These are phyloP conservation scores for Trametes punicea DNA, from an alignment of 768 basidiomycete species.

Conservation along the genomic window DNA sequence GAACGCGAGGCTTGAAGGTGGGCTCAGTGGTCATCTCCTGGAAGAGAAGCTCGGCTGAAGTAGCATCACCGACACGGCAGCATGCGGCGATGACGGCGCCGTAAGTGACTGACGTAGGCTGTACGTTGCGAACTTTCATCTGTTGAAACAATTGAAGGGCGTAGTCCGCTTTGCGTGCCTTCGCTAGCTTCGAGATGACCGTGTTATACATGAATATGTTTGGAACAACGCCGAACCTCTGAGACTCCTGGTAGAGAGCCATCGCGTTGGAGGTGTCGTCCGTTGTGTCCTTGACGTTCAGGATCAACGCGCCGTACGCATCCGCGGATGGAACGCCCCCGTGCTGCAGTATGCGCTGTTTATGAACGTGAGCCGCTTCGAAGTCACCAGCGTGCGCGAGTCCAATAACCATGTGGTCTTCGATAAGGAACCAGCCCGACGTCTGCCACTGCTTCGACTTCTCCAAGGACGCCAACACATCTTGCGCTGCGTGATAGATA, in stretches of 20 bases:
- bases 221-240: slow-evolving; percentile 62
- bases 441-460: slow-evolving; percentile 46
- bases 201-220: slow-evolving; percentile 95
- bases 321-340: slow-evolving; percentile 81
- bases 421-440: slow-evolving; percentile 69
- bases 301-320: slow-evolving; percentile 89
- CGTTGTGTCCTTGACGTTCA: slow-evolving; percentile 87
- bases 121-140: slow-evolving; percentile 67
- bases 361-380: slow-evolving; percentile 78
- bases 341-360: slow-evolving; percentile 70
- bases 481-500: slow-evolving; percentile 68
- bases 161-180: slow-evolving; percentile 89
- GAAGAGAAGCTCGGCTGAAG: slow-evolving; percentile 80
- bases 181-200: slow-evolving; percentile 92
- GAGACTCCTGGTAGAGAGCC: slow-evolving; percentile 77
- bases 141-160: slow-evolving; percentile 84
- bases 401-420: slow-evolving; percentile 88
- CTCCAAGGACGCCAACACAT: slow-evolving; percentile 46
- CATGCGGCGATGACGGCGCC: slow-evolving; percentile 94
- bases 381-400: slow-evolving; percentile 78
- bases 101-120: slow-evolving; percentile 85
- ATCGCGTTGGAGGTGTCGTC: slow-evolving; percentile 90
- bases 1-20: slow-evolving; percentile 85
- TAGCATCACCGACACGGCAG: slow-evolving; percentile 85
- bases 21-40: slow-evolving; percentile 71